Conservation (phyloP, 208 protist species). For the Leishmania amazonensis region DNA sequence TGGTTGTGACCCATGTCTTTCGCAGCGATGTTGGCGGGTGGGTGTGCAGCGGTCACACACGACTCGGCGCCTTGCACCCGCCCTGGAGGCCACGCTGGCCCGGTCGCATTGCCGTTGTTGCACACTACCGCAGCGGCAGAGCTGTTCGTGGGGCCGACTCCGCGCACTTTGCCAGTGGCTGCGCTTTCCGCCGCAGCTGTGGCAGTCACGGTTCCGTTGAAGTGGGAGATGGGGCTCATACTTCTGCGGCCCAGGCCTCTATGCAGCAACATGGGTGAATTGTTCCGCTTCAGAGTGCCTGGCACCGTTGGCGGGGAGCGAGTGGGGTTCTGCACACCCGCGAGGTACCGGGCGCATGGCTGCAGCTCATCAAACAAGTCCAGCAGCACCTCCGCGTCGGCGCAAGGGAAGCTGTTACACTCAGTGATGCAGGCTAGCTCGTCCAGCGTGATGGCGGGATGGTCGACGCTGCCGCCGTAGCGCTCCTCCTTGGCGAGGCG, state of each 20-base stretch:
- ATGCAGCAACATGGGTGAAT: background rate
- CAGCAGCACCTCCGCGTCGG: slow-evolving; percentile 52
- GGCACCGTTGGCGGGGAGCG: background rate
- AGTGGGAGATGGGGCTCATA: background rate
- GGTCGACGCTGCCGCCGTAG: slow-evolving; percentile 34
- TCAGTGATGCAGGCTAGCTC: slow-evolving; percentile 68
- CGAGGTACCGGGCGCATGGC: slow-evolving; percentile 26
- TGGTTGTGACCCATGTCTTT: background rate
- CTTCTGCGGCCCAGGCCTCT: background rate
- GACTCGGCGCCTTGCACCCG: slow-evolving; percentile 5
- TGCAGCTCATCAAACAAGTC: slow-evolving; percentile 78
- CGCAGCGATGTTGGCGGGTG: background rate
- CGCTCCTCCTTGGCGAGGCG: slow-evolving; percentile 59
- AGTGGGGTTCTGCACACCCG: background rate
- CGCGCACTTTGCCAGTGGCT: background rate
- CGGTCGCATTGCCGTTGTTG: background rate
- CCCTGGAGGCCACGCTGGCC: background rate
- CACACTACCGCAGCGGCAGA: background rate
- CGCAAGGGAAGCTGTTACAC: slow-evolving; percentile 45
- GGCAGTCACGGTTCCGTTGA: background rate
- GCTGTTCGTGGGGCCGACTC: background rate
- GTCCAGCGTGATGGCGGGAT: slow-evolving; percentile 47
- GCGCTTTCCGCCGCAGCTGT: background rate
- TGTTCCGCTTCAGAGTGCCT: background rate
- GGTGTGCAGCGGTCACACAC: slow-evolving; percentile 6